Evolutionary conservation across 1,284 basidiomycete species (phyloP).

Genomic region (Xerocomus alliaceus): DNA sequence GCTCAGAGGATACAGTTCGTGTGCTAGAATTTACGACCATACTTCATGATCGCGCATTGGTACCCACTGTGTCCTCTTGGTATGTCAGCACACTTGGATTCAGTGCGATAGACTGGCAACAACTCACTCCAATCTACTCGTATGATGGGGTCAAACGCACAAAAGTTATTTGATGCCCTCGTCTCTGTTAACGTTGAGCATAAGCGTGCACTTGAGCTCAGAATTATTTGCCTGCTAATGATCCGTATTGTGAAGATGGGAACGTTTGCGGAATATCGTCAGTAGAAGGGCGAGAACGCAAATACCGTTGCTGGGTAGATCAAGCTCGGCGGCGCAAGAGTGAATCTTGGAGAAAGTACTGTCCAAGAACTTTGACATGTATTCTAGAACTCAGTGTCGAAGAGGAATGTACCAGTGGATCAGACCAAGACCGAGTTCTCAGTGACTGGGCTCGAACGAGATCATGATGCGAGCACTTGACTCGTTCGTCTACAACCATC

Average conservation of each 20-base stretch:
- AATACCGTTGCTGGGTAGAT: neutral
- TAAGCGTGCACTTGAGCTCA: neutral
- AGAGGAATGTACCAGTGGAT: too few species aligned
- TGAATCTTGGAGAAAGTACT: neutral
- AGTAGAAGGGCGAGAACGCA: neutral
- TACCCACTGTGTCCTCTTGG: conserved; percentile 13
- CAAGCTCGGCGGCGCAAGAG: neutral
- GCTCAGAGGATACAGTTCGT: conserved; percentile 3
- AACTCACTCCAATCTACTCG: neutral
- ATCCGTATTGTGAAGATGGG: neutral
- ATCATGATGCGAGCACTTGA: too few species aligned
- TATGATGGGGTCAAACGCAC: conserved; percentile 10
- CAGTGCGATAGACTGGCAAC: neutral
- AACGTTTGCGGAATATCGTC: neutral
- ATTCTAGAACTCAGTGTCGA: neutral
- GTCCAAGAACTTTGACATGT: neutral
- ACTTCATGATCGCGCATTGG: conserved; percentile 16
- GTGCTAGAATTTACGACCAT: conserved; percentile 25
- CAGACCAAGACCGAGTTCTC: too few species aligned
- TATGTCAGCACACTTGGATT: neutral
- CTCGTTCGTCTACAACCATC: too few species aligned
- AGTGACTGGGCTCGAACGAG: too few species aligned
- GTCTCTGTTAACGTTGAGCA: neutral
- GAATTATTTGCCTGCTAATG: neutral
- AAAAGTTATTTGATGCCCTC: conserved; percentile 21